phyloP scores from a whole-genome alignment of 2,329 filamentous ascomycete genomes.

The Podosphaera xanthii region DNA sequence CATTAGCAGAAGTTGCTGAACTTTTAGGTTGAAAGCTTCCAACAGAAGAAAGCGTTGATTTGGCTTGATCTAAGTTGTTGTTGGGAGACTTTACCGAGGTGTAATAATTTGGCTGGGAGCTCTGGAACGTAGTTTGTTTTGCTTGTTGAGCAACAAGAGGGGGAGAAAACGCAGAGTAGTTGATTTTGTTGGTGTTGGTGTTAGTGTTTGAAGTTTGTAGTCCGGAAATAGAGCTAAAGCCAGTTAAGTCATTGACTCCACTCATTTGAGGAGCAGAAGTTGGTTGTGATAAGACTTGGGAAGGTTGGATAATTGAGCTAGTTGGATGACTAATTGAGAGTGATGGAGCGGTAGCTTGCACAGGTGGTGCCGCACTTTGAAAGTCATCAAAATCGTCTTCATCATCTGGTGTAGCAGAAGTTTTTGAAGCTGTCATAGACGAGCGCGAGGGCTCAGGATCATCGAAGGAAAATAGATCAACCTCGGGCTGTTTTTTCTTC shows the following conservation, averaged over 20 bases:
- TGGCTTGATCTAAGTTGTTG: slow-evolving; percentile 14
- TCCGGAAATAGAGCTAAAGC: slow-evolving; percentile 61
- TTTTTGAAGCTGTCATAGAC: slow-evolving; percentile 21
- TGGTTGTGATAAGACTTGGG: slow-evolving; percentile 59
- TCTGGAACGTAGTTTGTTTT: slow-evolving; percentile 39
- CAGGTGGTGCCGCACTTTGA: slow-evolving; percentile 53
- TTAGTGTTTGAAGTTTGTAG: slow-evolving; percentile 27
- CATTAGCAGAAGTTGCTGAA: slow-evolving; percentile 28
- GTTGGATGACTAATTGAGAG: slow-evolving; percentile 22
- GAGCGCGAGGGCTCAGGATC: slow-evolving; percentile 35
- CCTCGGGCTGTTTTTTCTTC: slow-evolving; percentile 72
- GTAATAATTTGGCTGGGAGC: slow-evolving; percentile 79
- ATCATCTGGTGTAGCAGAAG: slow-evolving; percentile 28
- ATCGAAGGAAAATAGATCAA: slow-evolving; percentile 84
- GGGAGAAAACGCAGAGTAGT: slow-evolving; percentile 39
- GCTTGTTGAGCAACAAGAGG: slow-evolving; percentile 22
- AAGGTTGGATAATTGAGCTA: slow-evolving; percentile 34
- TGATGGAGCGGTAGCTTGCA: slow-evolving; percentile 22
- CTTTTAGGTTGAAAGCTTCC: slow-evolving; percentile 28
- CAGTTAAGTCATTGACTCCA: slow-evolving; percentile 58
- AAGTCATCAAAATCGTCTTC: slow-evolving; percentile 98
- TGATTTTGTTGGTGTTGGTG: slow-evolving; percentile 27
- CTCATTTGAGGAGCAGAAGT: slow-evolving; percentile 62
- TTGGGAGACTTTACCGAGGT: slow-evolving; percentile 43
- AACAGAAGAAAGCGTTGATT: slow-evolving; percentile 17